Evolutionary conservation across 345 rosid genomes (phyloP), one percentile per base, ranked within the genome.

Genomic region (Rubroshorea leprosula): DNA sequence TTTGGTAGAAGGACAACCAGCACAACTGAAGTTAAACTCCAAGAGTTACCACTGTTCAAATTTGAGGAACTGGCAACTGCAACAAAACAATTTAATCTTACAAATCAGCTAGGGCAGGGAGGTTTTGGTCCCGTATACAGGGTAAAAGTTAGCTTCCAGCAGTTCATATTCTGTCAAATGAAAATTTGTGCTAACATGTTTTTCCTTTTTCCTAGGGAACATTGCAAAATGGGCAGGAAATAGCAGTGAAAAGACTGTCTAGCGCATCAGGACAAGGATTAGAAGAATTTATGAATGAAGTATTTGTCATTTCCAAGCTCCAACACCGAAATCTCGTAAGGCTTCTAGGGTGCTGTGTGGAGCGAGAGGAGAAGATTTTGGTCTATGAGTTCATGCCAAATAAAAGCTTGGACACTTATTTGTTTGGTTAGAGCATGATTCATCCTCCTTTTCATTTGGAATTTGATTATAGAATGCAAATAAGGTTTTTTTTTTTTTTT

Each of bases 291-390:
- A 76, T 68, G 71, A 86, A 77, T 21, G 89, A 86, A 58, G 76
- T 83, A 18, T 44, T 68, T 10, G 68, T 83, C 38, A 81, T 86
- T 24, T 70, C 87, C 1, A 81, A 72, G 58, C 69, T 81, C 18
- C 94, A 83, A 54, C 87, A 86, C 54, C 57, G 76, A 23, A 83
- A 83, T 46, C 75, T 86, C 14, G 86, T 86, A 50, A 83, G 64
- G 20, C 73, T 86, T 35, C 61, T 79, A 0, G 85, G 94, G 0
- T 83, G 81, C 48, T 86, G 90, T 52, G 53, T 76, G 41, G 69
- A 81, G 46, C 72, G 72, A 26, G 84, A 74, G 29, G 90, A 84
- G 41, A 75, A 68, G 63, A 67, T 82, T 64, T 16, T 83, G 48
- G 68, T 83, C 11, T 86, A 86, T 8, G 87, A 86, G 11, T 83